Evolutionary conservation across 208 protist species (phyloP).

Genomic region (Trypanosomatidae sp.): DNA sequence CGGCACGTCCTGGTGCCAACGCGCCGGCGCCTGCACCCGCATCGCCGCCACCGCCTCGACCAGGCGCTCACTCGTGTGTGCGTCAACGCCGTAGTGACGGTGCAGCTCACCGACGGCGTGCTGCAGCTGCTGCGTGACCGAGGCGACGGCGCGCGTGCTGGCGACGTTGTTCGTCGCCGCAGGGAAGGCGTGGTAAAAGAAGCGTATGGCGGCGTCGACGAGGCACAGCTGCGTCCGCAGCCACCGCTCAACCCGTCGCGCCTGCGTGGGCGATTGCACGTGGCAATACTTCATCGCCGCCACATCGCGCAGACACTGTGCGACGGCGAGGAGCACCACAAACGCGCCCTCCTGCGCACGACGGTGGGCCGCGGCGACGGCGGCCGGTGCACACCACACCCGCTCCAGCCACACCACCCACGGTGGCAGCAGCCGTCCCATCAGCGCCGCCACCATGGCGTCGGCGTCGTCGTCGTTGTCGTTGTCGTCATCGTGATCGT

Average conservation of each 20-base stretch:
- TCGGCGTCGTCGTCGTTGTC: constrained; percentile 1
- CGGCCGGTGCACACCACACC: constrained; percentile 28
- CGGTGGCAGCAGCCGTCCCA: constrained; percentile 29
- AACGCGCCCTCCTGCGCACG: constrained; percentile 76
- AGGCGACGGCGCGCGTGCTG: constrained; percentile 43
- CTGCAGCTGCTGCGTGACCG: constrained; percentile 26
- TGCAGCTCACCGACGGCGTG: constrained; percentile 26
- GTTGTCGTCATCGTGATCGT: too few species aligned
- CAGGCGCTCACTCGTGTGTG: constrained; percentile 19
- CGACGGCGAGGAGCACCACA: constrained; percentile 56
- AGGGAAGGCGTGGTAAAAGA: constrained; percentile 61
- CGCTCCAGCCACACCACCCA: constrained; percentile 46
- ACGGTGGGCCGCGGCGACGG: constrained; percentile 27
- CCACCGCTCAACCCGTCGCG: constrained; percentile 39
- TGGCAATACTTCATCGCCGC: constrained; percentile 46
- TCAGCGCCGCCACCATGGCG: constrained; percentile 13
- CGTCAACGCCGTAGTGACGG: constrained; percentile 31
- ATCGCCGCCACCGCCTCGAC: constrained; percentile 21
- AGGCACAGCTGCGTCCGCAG: constrained; percentile 28
- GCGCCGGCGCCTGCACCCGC: constrained; percentile 20
- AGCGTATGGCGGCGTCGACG: constrained; percentile 36
- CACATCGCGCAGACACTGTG: constrained; percentile 35
- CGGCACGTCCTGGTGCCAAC: constrained; percentile 30
- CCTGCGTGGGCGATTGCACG: constrained; percentile 21
- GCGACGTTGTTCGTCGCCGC: constrained; percentile 56